phyloP scores from a whole-genome alignment of 2,329 filamentous ascomycete genomes.

The Aspergillus nomiae region DNA sequence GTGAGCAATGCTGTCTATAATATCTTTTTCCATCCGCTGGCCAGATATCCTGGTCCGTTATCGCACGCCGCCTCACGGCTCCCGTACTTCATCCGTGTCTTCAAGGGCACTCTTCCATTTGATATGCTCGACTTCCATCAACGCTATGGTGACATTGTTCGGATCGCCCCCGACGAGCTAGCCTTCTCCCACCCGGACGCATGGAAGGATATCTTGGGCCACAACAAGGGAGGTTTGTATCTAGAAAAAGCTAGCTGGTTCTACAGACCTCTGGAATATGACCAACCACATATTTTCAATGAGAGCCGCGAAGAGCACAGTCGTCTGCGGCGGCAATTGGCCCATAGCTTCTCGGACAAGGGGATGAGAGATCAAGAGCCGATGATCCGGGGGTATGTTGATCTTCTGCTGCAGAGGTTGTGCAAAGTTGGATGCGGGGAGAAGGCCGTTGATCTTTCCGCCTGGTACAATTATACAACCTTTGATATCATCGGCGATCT shows the following conservation, averaged over 20 bases:
- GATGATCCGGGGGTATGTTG: slow-evolving; percentile 29
- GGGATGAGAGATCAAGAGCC: slow-evolving; percentile 43
- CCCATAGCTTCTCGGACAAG: slow-evolving; percentile 47
- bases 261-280: neutral
- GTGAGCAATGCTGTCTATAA: slow-evolving; percentile 20
- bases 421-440: slow-evolving; percentile 1
- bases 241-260: neutral
- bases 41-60: slow-evolving; percentile 25
- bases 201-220: slow-evolving; percentile 33
- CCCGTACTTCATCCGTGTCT: slow-evolving; percentile 68
- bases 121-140: slow-evolving; percentile 27
- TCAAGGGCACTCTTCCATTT: slow-evolving; percentile 22
- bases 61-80: slow-evolving; percentile 46
- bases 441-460: slow-evolving; percentile 19
- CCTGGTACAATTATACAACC: slow-evolving; percentile 36
- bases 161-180: slow-evolving; percentile 31
- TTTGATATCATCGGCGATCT: slow-evolving; percentile 37
- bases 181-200: slow-evolving; percentile 25
- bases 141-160: slow-evolving; percentile 31
- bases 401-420: slow-evolving; percentile 22
- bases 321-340: slow-evolving; percentile 33
- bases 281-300: neutral
- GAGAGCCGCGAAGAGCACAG: slow-evolving; percentile 20
- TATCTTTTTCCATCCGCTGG: slow-evolving; percentile 27
- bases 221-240: slow-evolving; percentile 1